Conservation (phyloP, 1,284 basidiomycete genomes). For the Kwoniella shivajii region DNA sequence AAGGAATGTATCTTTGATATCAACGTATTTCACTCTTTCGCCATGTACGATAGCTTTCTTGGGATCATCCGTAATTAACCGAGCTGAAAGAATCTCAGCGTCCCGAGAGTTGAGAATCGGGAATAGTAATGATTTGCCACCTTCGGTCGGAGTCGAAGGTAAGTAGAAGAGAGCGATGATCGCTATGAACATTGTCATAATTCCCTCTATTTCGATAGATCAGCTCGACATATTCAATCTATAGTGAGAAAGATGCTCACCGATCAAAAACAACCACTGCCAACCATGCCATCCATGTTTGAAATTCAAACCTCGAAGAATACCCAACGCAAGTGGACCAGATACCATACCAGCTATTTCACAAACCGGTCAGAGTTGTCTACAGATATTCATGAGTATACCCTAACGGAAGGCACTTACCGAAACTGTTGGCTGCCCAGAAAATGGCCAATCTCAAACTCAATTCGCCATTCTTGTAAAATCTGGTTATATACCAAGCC, state of each 20-base stretch:
- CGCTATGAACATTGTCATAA: slow-evolving; percentile 23
- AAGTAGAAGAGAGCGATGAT: slow-evolving; percentile 22
- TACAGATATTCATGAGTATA: neutral
- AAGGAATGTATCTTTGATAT: slow-evolving; percentile 19
- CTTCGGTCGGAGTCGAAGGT: slow-evolving; percentile 18
- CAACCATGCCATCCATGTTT: slow-evolving; percentile 55
- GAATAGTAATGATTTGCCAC: slow-evolving; percentile 16
- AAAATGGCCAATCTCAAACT: slow-evolving; percentile 23
- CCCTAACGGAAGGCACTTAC: slow-evolving; percentile 1
- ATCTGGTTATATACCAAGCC: slow-evolving; percentile 28
- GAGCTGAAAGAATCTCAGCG: slow-evolving; percentile 15
- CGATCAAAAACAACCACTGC: slow-evolving; percentile 52
- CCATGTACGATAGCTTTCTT: slow-evolving; percentile 14
- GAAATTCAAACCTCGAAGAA: slow-evolving; percentile 17
- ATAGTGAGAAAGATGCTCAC: too few species aligned
- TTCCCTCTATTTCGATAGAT: slow-evolving; percentile 16
- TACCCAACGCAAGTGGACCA: slow-evolving; percentile 25
- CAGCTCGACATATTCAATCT: neutral
- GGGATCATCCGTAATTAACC: slow-evolving; percentile 17
- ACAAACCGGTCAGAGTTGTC: neutral
- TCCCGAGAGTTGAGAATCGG: slow-evolving; percentile 12
- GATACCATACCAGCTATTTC: slow-evolving; percentile 23
- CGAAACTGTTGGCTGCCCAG: slow-evolving; percentile 25
- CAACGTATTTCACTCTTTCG: slow-evolving; percentile 5
- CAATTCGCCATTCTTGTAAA: slow-evolving; percentile 24